Evolutionary conservation across 2,329 filamentous ascomycete genomes (phyloP), one percentile per base, ranked within the genome.

Genomic region (Parafenestella ontariensis): DNA sequence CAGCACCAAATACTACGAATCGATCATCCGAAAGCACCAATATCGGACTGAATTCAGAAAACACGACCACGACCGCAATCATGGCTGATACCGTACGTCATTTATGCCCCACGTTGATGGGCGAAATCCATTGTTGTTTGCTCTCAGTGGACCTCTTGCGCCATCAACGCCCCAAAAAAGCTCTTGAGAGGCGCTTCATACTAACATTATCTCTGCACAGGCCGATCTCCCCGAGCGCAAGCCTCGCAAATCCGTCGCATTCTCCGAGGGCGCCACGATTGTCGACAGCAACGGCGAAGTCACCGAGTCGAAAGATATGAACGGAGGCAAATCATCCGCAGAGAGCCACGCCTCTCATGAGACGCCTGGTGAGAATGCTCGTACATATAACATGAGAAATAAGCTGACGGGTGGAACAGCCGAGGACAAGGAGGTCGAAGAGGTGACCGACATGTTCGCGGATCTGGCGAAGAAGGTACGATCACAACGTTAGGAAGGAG

Each of bases 201-300:
- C 66, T 71, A 74, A 75, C 54, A 62, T 44, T 53, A 52, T 39
- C 11, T 2, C 61, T 58, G 65, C 62, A 49, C 55, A 81, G 79
- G 77, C 80, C 70, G 74, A 78, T 61, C 68, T 76, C 33, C 64
- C 75, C 56, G 84, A 88, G 70, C 84, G 85, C 74, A 92, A 90
- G 78, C 87, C 89, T 72, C 90, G 93, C 80, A 96, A 98, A 81
- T 96, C 92, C 42, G 94, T 98, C 72, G 89, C 92, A 63, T 98
- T 98, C 78, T 93, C 89, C 75, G 90, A 95, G 78, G 91, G 91
- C 72, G 86, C 91, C 69, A 85, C 90, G 64, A 87, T 96, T 70
- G 93, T 97, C 76, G 91, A 96, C 82, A 86, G 87, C 78, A 91
- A 96, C 83, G 94, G 94, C 70, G 87, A 89, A 75, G 87, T 97